Conservation (phyloP, 257 asterid genomes). For the Solanum clarkiae region DNA sequence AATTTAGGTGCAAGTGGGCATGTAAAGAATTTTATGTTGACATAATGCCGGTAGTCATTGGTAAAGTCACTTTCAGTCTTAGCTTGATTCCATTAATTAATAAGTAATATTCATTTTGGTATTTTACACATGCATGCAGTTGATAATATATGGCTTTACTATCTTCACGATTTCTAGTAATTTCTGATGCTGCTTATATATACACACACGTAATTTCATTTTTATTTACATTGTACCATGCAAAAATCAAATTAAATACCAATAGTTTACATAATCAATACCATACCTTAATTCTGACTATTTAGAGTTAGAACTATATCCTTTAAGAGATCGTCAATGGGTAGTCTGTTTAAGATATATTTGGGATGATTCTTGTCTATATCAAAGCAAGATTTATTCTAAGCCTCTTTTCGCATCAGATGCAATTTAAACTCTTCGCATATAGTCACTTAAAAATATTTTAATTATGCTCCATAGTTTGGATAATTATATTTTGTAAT, state of each 20-base stretch:
- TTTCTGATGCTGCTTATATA: not conserved
- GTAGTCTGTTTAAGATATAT: no score
- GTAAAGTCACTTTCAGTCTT: not conserved
- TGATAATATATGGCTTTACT: not conserved
- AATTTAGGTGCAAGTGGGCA: not conserved
- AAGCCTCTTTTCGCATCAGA: no score
- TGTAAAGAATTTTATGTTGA: not conserved
- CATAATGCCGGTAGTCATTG: not conserved
- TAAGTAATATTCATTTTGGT: no score
- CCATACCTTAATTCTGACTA: no score
- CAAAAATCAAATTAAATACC: not conserved
- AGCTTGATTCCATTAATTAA: not conserved
- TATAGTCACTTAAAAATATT: no score
- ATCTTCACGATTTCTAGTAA: not conserved
- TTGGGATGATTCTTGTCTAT: not conserved
- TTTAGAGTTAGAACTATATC: no score
- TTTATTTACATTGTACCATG: not conserved
- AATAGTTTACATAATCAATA: no score
- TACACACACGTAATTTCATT: not conserved
- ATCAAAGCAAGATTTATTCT: not conserved
- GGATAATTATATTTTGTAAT: no score
- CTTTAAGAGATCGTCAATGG: no score
- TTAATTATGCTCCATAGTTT: no score
- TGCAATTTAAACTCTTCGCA: no score
- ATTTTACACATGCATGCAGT: not conserved